These are phyloP conservation scores for Heritiera littoralis DNA, from an alignment of 345 rosid genomes.

Conservation along the genomic window DNA sequence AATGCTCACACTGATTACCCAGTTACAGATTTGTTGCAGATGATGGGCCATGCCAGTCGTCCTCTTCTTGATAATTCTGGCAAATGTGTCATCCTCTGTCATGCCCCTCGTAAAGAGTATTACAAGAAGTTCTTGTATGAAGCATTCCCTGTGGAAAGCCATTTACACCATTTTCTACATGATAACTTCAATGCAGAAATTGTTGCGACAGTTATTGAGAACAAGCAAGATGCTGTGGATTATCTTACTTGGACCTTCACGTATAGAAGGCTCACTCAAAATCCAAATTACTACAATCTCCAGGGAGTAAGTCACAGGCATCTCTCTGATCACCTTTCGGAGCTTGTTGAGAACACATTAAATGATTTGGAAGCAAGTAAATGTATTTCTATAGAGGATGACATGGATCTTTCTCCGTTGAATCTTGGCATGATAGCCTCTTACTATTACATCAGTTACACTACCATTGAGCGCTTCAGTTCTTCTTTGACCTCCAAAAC, in stretches of 20 bases:
- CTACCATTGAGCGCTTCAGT: constrained; percentile 91
- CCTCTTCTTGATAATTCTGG: constrained; percentile 84
- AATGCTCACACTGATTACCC: constrained; percentile 86
- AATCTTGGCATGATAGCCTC: constrained; percentile 94
- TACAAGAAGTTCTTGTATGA: constrained; percentile 90
- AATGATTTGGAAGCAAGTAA: constrained; percentile 79
- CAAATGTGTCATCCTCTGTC: constrained; percentile 85
- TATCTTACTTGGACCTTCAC: constrained; percentile 95
- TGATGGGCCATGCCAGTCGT: constrained; percentile 95
- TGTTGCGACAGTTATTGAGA: constrained; percentile 77
- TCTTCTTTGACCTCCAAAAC: constrained; percentile 77
- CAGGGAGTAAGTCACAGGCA: constrained; percentile 95
- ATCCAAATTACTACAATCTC: constrained; percentile 95
- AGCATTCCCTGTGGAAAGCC: constrained; percentile 91
- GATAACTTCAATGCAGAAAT: constrained; percentile 89
- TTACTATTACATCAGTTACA: constrained; percentile 79
- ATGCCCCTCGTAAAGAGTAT: constrained; percentile 86
- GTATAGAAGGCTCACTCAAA: constrained; percentile 88
- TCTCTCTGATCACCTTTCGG: constrained; percentile 96
- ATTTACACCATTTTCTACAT: constrained; percentile 85
- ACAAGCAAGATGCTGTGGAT: constrained; percentile 96
- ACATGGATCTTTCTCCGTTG: constrained; percentile 70
- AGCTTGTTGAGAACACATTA: constrained; percentile 87
- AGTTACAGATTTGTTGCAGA: constrained; percentile 84
- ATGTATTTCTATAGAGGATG: constrained; percentile 77